A percentile compares a stretch with the other conserved stretches of the same genome.
Evolutionary conservation across 805 yeast genomes (phyloP).

Genomic region (Jamesozyma gamospora): DNA sequence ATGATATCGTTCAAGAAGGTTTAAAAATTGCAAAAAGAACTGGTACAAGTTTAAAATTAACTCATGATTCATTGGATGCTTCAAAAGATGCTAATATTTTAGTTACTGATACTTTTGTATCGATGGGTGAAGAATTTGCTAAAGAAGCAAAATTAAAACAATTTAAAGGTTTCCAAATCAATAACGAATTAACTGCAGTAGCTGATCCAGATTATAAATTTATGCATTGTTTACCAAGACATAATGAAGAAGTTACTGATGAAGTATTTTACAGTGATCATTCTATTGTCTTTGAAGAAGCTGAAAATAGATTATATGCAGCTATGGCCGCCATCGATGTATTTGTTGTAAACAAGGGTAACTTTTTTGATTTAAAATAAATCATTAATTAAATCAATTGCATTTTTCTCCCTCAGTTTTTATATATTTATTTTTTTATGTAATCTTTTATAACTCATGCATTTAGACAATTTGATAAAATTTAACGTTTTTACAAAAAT

Average conservation of each 20-base stretch:
- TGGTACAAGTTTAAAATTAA: slow-evolving; percentile 44
- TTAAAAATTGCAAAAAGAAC: slow-evolving; percentile 39
- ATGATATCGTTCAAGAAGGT: slow-evolving; percentile 46
- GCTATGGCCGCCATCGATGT: slow-evolving; percentile 91
- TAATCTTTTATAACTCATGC: background rate
- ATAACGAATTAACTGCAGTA: slow-evolving; percentile 45
- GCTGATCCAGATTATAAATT: slow-evolving; percentile 75
- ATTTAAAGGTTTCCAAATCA: slow-evolving; percentile 81
- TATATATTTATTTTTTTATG: background rate
- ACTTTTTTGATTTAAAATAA: slow-evolving; percentile 27
- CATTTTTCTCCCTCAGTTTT: too few relatives aligned
- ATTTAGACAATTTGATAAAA: background rate
- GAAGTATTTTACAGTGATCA: slow-evolving; percentile 79
- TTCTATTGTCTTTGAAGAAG: slow-evolving; percentile 88
- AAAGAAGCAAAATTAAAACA: slow-evolving; percentile 61
- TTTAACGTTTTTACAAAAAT: too few relatives aligned
- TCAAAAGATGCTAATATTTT: slow-evolving; percentile 65
- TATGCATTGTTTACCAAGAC: slow-evolving; percentile 98
- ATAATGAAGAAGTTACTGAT: slow-evolving; percentile 86
- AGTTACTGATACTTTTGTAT: slow-evolving; percentile 94
- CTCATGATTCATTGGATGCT: slow-evolving; percentile 69
- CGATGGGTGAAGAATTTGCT: slow-evolving; percentile 94
- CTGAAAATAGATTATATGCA: slow-evolving; percentile 91
- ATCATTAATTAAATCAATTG: slow-evolving; percentile 13
- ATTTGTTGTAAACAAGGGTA: slow-evolving; percentile 77